phyloP scores from a whole-genome alignment of 805 yeast species.

The Ogataea methanolica region DNA sequence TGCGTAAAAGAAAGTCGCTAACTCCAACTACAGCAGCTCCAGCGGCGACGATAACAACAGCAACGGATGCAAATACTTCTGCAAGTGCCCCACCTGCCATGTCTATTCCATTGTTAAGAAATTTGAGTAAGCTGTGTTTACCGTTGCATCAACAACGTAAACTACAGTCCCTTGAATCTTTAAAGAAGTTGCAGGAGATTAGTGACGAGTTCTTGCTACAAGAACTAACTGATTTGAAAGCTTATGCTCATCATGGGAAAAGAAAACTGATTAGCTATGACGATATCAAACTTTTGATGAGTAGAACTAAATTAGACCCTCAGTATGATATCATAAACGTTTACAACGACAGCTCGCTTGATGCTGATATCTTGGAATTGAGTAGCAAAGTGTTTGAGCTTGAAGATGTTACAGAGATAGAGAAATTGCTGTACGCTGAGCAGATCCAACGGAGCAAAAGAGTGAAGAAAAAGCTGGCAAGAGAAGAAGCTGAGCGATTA shows the following conservation, averaged over 20 bases:
- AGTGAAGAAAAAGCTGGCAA: constrained; percentile 4
- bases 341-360: constrained; percentile 3
- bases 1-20: constrained; percentile 6
- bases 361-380: constrained; percentile 13
- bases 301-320: constrained; percentile 22
- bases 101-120: constrained; percentile 10
- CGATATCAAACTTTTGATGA: constrained; percentile 32
- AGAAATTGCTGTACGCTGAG: constrained; percentile 20
- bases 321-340: constrained; percentile 11
- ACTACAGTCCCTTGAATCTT: constrained; percentile 18
- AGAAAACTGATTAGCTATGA: constrained; percentile 26
- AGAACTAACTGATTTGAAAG: constrained; percentile 31
- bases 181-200: constrained; percentile 27
- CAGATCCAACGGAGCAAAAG: constrained; percentile 11
- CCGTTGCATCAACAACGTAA: constrained; percentile 14
- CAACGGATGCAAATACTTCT: too few relatives aligned
- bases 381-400: constrained; percentile 15
- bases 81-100: not conserved
- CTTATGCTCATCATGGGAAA: constrained; percentile 31
- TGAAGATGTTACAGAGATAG: constrained; percentile 24
- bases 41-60: not conserved
- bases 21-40: too few relatives aligned
- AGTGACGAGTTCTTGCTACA: constrained; percentile 33
- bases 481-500: constrained; percentile 4
- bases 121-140: constrained; percentile 12